Evolutionary conservation across 768 basidiomycete species (phyloP).

Genomic region (Crepidotus variabilis): DNA sequence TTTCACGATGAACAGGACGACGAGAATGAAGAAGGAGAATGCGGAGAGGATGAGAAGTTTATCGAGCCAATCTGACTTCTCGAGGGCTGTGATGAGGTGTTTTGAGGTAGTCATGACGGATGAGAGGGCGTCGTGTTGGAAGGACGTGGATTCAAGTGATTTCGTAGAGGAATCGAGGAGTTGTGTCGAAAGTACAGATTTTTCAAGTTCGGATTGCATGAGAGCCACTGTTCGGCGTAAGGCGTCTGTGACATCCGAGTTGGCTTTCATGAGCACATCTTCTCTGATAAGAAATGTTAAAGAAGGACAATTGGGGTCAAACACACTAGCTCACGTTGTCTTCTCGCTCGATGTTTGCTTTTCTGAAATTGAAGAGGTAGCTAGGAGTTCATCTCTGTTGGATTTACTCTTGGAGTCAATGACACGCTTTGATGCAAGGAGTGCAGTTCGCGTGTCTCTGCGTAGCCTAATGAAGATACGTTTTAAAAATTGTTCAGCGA

Average conservation of each 20-base stretch:
- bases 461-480: constrained; percentile 28
- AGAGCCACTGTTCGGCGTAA: constrained; percentile 78
- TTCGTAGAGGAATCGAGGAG: constrained; percentile 82
- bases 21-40: constrained; percentile 79
- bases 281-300: constrained; percentile 41
- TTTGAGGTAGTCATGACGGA: constrained; percentile 75
- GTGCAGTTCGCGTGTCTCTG: constrained; percentile 60
- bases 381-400: constrained; percentile 66
- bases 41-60: constrained; percentile 79
- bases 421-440: constrained; percentile 68
- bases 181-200: constrained; percentile 81
- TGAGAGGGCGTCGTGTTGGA: constrained; percentile 72
- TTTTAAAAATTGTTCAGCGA: background rate
- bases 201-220: constrained; percentile 92
- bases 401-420: constrained; percentile 62
- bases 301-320: background rate
- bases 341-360: constrained; percentile 54
- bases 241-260: constrained; percentile 83
- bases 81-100: constrained; percentile 80
- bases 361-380: constrained; percentile 44
- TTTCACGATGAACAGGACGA: constrained; percentile 84
- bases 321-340: constrained; percentile 45
- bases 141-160: constrained; percentile 69
- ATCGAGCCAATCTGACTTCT: constrained; percentile 91
- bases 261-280: constrained; percentile 86